Evolutionary conservation across 306 rosid species (phyloP), one percentile per base, ranked within the genome.

Genomic region (Corylus heterophylla): DNA sequence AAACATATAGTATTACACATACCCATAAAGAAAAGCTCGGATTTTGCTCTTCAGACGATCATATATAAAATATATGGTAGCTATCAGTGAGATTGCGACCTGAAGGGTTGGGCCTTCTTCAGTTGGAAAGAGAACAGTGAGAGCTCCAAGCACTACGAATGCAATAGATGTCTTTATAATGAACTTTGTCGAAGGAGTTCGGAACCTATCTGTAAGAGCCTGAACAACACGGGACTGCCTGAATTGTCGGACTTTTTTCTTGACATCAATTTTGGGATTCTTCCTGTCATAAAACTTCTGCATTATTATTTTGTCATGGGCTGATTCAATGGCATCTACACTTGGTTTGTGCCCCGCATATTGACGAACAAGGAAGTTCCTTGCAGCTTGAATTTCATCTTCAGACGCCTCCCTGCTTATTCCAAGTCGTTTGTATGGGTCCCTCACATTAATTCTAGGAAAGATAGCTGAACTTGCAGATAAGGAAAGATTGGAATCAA

Each of bases 101-200:
- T 95, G 98, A 84, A 95, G 91, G 18, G 98, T 95, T 73, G 98
- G 98, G 63, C 98, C 98, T 80, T 92, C 98, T 84, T 95, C 98
- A 44, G 98, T 95, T 79, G 98, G 98, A 77, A 90, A 90, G 63
- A 92, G 88, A 74, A 89, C 82, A 61, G 96, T 91, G 74, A 95
- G 91, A 75, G 80, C 91, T 75, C 90, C 98, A 64, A 95, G 97
- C 45, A 90, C 82, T 69, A 89, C 37, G 81, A 95, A 95, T 20
- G 86, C 77, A 63, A 90, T 70, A 3, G 94, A 89, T 9, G 98
- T 86, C 87, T 91, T 95, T 58, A 92, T 69, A 50, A 95, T 91
- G 89, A 92, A 87, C 80, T 80, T 88, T 16, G 90, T 89, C 31
- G 98, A 79, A 22, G 98, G 98, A 74, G 92, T 88, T 56, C 73